phyloP scores from a whole-genome alignment of 1,284 basidiomycete genomes.

The Marasmius fiardii region DNA sequence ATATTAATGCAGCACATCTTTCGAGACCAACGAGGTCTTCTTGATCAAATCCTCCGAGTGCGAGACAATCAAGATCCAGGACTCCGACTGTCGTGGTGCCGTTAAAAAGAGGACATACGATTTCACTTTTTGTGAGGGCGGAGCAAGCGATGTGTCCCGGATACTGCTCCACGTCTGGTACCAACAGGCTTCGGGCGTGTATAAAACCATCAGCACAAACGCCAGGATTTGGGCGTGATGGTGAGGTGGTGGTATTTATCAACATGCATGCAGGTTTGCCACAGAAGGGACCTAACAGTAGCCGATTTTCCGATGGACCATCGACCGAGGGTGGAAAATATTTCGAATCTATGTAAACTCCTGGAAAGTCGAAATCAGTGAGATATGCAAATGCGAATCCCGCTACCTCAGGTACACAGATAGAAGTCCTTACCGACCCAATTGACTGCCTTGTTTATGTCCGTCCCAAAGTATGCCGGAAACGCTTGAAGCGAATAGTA shows the following conservation, averaged over 20 bases:
- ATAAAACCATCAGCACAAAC: slow-evolving; percentile 82
- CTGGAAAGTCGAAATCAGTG: slow-evolving; percentile 34
- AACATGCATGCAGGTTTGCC: slow-evolving; percentile 87
- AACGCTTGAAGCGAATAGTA: slow-evolving; percentile 75
- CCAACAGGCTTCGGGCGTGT: slow-evolving; percentile 52
- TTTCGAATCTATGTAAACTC: slow-evolving; percentile 76
- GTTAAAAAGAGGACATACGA: slow-evolving; percentile 73
- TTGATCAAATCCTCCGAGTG: slow-evolving; percentile 65
- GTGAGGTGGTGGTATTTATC: slow-evolving; percentile 54
- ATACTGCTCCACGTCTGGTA: slow-evolving; percentile 73
- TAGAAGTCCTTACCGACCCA: slow-evolving; percentile 72
- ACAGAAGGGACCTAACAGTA: slow-evolving; percentile 82
- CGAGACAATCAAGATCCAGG: slow-evolving; percentile 82
- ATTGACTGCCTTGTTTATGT: slow-evolving; percentile 66
- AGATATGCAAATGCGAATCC: slow-evolving; percentile 2
- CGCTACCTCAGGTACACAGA: background rate
- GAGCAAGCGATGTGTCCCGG: slow-evolving; percentile 92
- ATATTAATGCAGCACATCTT: slow-evolving; percentile 63
- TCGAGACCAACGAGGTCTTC: slow-evolving; percentile 74
- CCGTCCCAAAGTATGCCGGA: slow-evolving; percentile 60
- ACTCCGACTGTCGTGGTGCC: slow-evolving; percentile 60
- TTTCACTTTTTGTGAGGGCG: slow-evolving; percentile 81
- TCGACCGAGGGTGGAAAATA: slow-evolving; percentile 53
- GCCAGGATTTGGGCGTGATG: slow-evolving; percentile 48
- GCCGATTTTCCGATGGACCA: slow-evolving; percentile 20